Evolutionary conservation across 192 early-diverging fungal species (phyloP), one percentile per base, ranked within the genome.

Genomic region (Spizellomyces sp.): DNA sequence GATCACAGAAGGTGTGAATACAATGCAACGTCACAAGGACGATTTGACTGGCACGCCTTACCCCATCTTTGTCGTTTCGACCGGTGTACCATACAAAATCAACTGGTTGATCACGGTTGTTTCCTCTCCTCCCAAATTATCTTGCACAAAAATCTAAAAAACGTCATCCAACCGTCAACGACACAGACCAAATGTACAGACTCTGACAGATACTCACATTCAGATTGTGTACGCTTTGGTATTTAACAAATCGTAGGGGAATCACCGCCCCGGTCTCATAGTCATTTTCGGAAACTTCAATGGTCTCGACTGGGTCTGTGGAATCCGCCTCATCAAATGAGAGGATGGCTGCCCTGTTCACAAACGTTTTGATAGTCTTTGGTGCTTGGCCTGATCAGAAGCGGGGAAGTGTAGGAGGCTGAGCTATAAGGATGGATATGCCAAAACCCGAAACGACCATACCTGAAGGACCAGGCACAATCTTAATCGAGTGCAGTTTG

Each of bases 241-340:
- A 98, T 62, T 94, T 92, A 65, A 98, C 96, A 78, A 94, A 98
- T 57, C 93, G 88, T 73, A 98, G 84, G 8, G 83, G 81, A n/a
- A 90, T 86, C 44, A 93, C 80, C 12, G 84, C 83, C 27, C 88
- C 84, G 22, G 76, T 81, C 70, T 87, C 85, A 72, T 91, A 94
- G 42, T 89, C 82, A n/a, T 68, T 57, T 61, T 62, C 81, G 9
- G 80, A 79, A 76, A 98, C 75, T 21, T 87, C 86, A 46, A 98
- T 80, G 44, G 76, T 84, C 71, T 98, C 94, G 5, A 90, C 92
- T 56, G 87, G 85, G 56, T 86, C 72, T n/a, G 90, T 80, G 12
- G 79, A 79, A 59, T 96, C 95, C 0, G 84, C 88, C 58, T 95
- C 93, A 61, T 98, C 96, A 75, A 98, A 98, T 22, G 89, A 87